Percentiles rank a stretch among this genome's conserved stretches.
Conservation (phyloP, 306 rosid genomes). For the Pyrus bretschneideri region DNA sequence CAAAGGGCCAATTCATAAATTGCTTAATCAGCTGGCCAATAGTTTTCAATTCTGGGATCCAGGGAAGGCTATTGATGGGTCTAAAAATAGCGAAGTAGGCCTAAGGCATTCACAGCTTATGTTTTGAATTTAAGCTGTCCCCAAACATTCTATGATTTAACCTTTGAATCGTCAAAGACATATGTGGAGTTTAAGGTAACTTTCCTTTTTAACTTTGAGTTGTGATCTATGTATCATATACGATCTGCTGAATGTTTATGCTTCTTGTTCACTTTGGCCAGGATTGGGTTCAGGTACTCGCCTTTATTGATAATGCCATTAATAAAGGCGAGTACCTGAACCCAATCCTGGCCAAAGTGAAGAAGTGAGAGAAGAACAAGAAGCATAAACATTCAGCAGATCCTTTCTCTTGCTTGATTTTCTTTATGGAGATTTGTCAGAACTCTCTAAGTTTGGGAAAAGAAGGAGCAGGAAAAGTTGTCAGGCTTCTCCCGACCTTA, state of each 20-base stretch:
- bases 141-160: constrained; percentile 65
- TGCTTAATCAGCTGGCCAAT: constrained; percentile 68
- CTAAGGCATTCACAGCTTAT: constrained; percentile 56
- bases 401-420: constrained; percentile 20
- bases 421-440: constrained; percentile 40
- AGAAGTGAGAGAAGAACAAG: too few relatives aligned
- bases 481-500: constrained; percentile 36
- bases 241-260: not conserved
- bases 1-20: constrained; percentile 89
- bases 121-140: constrained; percentile 77
- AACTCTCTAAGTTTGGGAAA: constrained; percentile 7
- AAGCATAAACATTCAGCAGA: too few relatives aligned
- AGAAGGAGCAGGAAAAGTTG: constrained; percentile 21
- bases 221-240: not conserved
- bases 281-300: constrained; percentile 69
- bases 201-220: constrained; percentile 8
- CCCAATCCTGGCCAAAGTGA: too few relatives aligned
- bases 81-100: constrained; percentile 56
- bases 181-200: constrained; percentile 75
- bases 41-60: constrained; percentile 43
- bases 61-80: constrained; percentile 23
- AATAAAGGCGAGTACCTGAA: too few relatives aligned
- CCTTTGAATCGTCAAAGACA: constrained; percentile 82
- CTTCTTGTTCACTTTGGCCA: constrained; percentile 11
- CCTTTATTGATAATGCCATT: constrained; percentile 52